phyloP scores from a whole-genome alignment of 441 rosid species.

The Populus hybrid region DNA sequence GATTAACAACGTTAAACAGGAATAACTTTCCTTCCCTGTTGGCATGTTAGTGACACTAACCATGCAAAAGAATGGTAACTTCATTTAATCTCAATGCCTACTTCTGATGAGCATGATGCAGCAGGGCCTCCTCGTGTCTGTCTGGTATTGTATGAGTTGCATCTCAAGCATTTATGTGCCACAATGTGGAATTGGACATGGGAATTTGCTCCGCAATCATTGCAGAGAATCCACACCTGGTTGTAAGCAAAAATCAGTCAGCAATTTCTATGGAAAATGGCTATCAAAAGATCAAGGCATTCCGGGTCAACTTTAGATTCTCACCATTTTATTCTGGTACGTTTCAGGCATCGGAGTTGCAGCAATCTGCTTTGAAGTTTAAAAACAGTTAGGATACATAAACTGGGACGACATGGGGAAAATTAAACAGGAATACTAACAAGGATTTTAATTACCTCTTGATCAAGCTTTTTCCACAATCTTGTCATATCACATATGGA shows the following conservation, averaged over 20 bases:
- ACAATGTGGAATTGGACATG: conserved; percentile 60
- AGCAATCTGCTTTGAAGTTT: conserved; percentile 49
- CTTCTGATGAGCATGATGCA: conserved; percentile 43
- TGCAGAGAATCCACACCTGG: conserved; percentile 90
- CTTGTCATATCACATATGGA: conserved; percentile 66
- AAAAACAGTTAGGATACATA: not conserved
- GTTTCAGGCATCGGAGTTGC: conserved; percentile 69
- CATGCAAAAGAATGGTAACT: not conserved
- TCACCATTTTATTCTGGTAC: conserved; percentile 64
- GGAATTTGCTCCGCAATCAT: conserved; percentile 63
- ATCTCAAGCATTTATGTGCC: conserved; percentile 65
- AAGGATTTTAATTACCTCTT: conserved; percentile 44
- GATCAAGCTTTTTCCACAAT: conserved; percentile 66
- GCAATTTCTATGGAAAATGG: not conserved
- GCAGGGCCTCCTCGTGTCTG: conserved; percentile 53
- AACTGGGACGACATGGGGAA: not conserved
- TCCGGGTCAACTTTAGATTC: not conserved
- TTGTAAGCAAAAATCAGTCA: not conserved
- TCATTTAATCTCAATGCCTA: not conserved
- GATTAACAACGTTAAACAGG: not conserved
- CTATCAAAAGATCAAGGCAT: not conserved
- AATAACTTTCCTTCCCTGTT: not conserved
- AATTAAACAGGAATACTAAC: not conserved
- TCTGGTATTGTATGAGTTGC: conserved; percentile 72
- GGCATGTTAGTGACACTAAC: not conserved